Percentiles rank a stretch among this genome's conserved stretches.
These are phyloP conservation scores for Fraxinus floribunda DNA, from an alignment of 305 asterid species.

Conservation along the genomic window DNA sequence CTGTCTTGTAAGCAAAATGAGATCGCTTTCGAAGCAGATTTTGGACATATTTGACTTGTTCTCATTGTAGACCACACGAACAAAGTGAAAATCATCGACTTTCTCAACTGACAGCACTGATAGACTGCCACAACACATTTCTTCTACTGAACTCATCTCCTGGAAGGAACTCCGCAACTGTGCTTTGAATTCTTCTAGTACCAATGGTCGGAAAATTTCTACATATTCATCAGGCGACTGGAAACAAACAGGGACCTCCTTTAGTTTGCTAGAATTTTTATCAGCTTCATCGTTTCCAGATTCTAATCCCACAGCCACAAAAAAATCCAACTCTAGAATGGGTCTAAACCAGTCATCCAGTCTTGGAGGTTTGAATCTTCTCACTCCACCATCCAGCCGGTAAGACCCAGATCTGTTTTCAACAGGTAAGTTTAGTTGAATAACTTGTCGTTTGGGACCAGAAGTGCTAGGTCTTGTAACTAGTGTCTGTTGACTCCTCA, in stretches of 20 bases:
- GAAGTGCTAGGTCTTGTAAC: conserved; percentile 45
- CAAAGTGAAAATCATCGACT: conserved; percentile 85
- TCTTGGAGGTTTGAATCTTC: conserved; percentile 80
- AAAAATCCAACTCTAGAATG: conserved; percentile 79
- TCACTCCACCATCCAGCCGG: conserved; percentile 53
- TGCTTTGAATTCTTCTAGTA: conserved; percentile 94
- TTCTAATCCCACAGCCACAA: conserved; percentile 69
- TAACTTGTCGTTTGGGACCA: conserved; percentile 81
- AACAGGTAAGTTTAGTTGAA: conserved; percentile 68
- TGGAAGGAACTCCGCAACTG: conserved; percentile 81
- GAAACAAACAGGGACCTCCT: conserved; percentile 87
- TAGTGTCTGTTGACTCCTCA: conserved; percentile 48
- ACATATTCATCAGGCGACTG: conserved; percentile 77
- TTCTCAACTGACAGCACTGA: conserved; percentile 92
- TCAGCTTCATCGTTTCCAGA: conserved; percentile 48
- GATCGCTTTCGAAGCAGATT: conserved; percentile 81
- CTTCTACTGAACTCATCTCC: conserved; percentile 74
- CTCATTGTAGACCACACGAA: conserved; percentile 86
- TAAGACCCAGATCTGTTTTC: conserved; percentile 51
- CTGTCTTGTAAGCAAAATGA: conserved; percentile 73
- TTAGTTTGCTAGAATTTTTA: conserved; percentile 55
- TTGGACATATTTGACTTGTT: conserved; percentile 48
- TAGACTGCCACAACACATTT: conserved; percentile 64
- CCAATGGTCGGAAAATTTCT: conserved; percentile 84
- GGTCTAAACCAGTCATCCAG: conserved; percentile 93